Conservation (phyloP, 805 yeast species). For the Hermanozyma aechmeae region DNA sequence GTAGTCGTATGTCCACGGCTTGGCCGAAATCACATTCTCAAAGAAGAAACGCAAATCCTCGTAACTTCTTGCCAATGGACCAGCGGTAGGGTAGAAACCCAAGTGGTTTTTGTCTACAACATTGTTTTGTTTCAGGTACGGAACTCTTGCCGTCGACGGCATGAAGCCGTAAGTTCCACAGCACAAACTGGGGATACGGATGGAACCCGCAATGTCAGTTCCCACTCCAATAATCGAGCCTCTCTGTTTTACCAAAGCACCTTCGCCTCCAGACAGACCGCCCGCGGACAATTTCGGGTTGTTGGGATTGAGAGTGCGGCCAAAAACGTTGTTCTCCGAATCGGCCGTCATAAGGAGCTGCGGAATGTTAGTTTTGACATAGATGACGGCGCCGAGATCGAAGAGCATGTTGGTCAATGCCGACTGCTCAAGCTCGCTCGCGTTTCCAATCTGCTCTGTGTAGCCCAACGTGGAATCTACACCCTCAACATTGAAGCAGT, state of each 20-base stretch:
- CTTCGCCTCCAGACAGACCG: conserved; percentile 49
- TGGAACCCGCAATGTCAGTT: conserved; percentile 50
- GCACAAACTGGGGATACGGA: conserved; percentile 46
- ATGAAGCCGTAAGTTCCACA: conserved; percentile 35
- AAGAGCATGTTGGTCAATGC: no score
- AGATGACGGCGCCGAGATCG: conserved; percentile 11
- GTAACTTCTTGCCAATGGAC: neutral
- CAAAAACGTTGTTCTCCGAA: conserved; percentile 11
- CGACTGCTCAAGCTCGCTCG: no score
- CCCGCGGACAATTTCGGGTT: conserved; percentile 33
- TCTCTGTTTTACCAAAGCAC: conserved; percentile 36
- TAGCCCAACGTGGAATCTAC: no score
- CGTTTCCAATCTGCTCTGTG: no score
- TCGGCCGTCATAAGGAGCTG: conserved; percentile 15
- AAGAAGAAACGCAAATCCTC: neutral
- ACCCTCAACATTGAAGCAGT: no score
- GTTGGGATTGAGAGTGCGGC: conserved; percentile 13
- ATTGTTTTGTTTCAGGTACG: neutral
- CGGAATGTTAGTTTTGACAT: conserved; percentile 15
- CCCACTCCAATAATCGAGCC: conserved; percentile 31
- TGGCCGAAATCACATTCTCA: neutral
- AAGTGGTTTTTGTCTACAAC: neutral
- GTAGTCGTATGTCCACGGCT: neutral
- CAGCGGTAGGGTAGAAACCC: neutral
- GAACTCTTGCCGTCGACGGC: neutral